These are phyloP conservation scores for Begonia masoniana DNA, from an alignment of 306 rosid genomes.

Conservation along the genomic window DNA sequence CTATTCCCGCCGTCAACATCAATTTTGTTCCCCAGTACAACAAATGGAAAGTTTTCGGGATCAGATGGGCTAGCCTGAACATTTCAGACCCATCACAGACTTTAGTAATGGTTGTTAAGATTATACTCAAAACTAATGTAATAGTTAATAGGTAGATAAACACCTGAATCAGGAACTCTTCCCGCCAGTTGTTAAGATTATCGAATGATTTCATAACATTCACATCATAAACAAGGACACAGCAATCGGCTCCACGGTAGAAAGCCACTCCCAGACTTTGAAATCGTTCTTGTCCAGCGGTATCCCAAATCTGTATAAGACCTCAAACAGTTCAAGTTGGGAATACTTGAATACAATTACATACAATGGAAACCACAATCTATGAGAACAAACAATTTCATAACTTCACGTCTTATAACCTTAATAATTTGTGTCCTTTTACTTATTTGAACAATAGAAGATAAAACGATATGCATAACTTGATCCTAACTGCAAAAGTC, in stretches of 20 bases:
- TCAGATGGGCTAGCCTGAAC: slow-evolving; percentile 98
- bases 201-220: slow-evolving; percentile 95
- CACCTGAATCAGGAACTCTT: slow-evolving; percentile 98
- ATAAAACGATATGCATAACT: too few species aligned
- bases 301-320: slow-evolving; percentile 72
- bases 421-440: too few species aligned
- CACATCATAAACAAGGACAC: slow-evolving; percentile 96
- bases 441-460: too few species aligned
- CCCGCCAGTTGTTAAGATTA: slow-evolving; percentile 96
- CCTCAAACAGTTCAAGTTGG: too few species aligned
- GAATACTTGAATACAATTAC: too few species aligned
- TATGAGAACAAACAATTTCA: too few species aligned
- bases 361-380: too few species aligned
- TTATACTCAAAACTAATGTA: neutral
- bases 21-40: slow-evolving; percentile 95
- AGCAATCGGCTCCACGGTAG: slow-evolving; percentile 99
- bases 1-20: slow-evolving; percentile 98
- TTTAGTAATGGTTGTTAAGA: slow-evolving; percentile 5
- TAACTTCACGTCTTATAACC: too few species aligned
- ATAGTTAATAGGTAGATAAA: slow-evolving; percentile 4
- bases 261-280: slow-evolving; percentile 99
- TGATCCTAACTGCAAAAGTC: too few species aligned
- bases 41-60: slow-evolving; percentile 97
- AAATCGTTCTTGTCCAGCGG: slow-evolving; percentile 98
- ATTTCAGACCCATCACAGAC: slow-evolving; percentile 14